Evolutionary conservation across 495 filamentous ascomycete genomes (phyloP), one percentile per base, ranked within the genome.

Genomic region (Aspergillus sclerotiicarbonarius): DNA sequence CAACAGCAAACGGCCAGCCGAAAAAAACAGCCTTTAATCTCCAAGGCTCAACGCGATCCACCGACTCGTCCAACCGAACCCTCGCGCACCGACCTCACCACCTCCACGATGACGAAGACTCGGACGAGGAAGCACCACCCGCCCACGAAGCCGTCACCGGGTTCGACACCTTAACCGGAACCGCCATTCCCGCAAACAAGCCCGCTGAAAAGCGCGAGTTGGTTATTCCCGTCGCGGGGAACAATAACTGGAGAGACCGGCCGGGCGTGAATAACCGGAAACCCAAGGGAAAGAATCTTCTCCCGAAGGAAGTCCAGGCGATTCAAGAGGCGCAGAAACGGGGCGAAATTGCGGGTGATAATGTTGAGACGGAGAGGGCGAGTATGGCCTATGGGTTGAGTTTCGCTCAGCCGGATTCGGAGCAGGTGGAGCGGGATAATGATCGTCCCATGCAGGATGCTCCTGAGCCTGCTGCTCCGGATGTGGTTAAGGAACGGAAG

Each of bases 221-320:
- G 21, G 79, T 90, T 21, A 94, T 94, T 53, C 77, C 77, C 12
- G 80, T 80, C 12, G 78, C 85, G 56, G 80, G 79, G 68, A 89
- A 88, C 67, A 84, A 87, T 50, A 84, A 91, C 66, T 90, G 88
- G 89, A 83, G 85, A 63, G 85, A 86, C 56, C 68, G 76, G 10
- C 59, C 75, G 1, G 75, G 75, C 8, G 54, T 65, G 4, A 77
- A 76, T 56, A 81, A 86, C 58, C 70, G 78, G 49, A 73, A 73
- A 46, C 76, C 75, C 52, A 82, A 81, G 52, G 76, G 77, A 49
- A 72, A 74, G 66, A 83, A 82, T 51, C 60, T 82, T 8, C 68
- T 86, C 8, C 80, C 81, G 8, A 68, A 73, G 20, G 80, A 82
- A 59, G 77, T 81, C 3, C 79, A 80, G 60, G 74, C 79, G 32